Base-by-base conservation (phyloP, 2,329 filamentous ascomycete species). In the Ascochyta pisi region DNA sequence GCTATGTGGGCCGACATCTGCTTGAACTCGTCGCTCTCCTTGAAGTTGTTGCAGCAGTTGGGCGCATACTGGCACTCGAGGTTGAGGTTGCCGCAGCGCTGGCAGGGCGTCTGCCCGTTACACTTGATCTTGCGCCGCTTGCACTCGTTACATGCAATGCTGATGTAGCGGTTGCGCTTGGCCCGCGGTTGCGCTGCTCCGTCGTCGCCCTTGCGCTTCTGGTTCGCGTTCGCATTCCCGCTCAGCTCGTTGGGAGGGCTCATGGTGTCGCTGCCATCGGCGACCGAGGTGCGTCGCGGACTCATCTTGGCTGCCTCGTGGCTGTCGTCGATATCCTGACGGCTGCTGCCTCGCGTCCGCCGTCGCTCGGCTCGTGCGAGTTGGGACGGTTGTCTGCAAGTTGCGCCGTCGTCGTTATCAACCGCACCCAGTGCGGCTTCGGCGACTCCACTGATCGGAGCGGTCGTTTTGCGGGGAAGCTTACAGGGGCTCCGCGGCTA, bases 1-100 rank as follows among this genome's bases (percentile, higher is more conserved):
- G 81, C 79, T 56, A 97, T 86, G 63, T 95, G 89, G 31, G 83
- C 81, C 50, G 86, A 85, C 87, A 97, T 92, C 34, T 87, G 84
- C 69, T 87, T 90, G 81, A 92, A 97, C 73, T 97, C 93, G 80
- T 96, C 91, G 42, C 92, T 92, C 68, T 97, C 93, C 75, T 94
- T 95, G 82, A 96, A 92, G 75, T 86, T 92, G 79, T 86, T 93
- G 73, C 86, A 88, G 78, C 86, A 88, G 68, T 88, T 89, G 5
- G 86, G 85, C 57, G 85, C 84, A 77, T 89, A 89, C 55, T 85
- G 76, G 69, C 84, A 89, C 69, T 87, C 85, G 56, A 88, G 79
- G 54, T 80, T 82, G 51, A 88, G 78, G 72, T 87, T 87, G 24
- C 85, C 86, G 72, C 86, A 89, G 62, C 86, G 80, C 66, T 87